Base-by-base conservation (phyloP, 306 rosid species). In the Canavalia gladiata region DNA sequence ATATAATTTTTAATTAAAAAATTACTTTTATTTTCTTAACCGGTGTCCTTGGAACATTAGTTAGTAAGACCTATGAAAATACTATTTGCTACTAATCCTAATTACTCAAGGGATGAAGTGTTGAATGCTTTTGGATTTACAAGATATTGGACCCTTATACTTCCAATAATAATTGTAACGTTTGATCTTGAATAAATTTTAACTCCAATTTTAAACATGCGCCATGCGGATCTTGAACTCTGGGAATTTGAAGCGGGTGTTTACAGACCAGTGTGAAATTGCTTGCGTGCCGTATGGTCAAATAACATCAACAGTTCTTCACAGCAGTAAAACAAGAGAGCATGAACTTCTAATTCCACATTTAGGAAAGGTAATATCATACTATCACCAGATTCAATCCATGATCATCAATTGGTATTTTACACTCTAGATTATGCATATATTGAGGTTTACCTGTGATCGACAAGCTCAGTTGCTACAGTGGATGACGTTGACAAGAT, bases 401-500 rank as follows among this genome's bases (percentile, higher is more conserved):
- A 52, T 45, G 37, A 30, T 8, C 4, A 18, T 18, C 0, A 49
- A 11, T n/a, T 64, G 12, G 39, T 54, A 46, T 52, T 62, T 65
- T 34, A 77, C 18, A 9, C 75, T 30, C 5, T 67, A 33, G 33
- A 51, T 73, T 13, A 37, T 3, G 59, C 82, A 84, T 56, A 35
- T 18, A 56, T 69, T 75, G 64, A 88, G 66, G 56, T 64, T 85
- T 87, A 95, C 99, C 92, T 91, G 82, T 93, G 95, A 68, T 90
- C 77, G 31, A 90, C 96, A 31, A 91, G 90, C 74, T 95, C 98
- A 2, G 97, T 95, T 35, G 99, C 93, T 71, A 95, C 99, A 9
- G 90, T 85, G 74, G 94, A 88, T 52, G 99, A 85, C 33, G 97
- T 93, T 76, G 98, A 86, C 98, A 95, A 86, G 75, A 91, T 98